phyloP scores from a whole-genome alignment of 352 stramenopile genomes.

The Phytophthora fragariaefolia region DNA sequence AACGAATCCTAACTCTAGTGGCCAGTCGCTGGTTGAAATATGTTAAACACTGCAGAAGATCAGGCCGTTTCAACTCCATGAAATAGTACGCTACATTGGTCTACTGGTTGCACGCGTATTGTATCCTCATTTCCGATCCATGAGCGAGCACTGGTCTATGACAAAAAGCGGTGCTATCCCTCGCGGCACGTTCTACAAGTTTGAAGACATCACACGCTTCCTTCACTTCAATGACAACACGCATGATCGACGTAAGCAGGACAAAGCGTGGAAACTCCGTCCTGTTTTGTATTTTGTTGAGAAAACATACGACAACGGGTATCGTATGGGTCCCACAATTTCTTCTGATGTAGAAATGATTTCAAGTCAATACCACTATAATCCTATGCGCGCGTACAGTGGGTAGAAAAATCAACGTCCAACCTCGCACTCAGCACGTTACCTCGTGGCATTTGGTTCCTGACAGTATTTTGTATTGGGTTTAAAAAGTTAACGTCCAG shows the following conservation, averaged over 20 bases:
- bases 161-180: constrained; percentile 8
- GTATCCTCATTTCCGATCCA: not conserved
- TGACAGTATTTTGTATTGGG: too few relatives aligned
- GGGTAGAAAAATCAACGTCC: too few relatives aligned
- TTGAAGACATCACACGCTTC: constrained; percentile 16
- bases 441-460: too few relatives aligned
- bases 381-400: too few relatives aligned
- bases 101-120: constrained; percentile 8
- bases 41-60: not conserved
- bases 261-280: constrained; percentile 18
- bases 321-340: too few relatives aligned
- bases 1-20: constrained; percentile 2
- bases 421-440: too few relatives aligned
- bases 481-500: too few relatives aligned
- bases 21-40: constrained; percentile 6
- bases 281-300: too few relatives aligned
- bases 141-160: constrained; percentile 7
- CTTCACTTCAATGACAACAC: constrained; percentile 22
- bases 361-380: too few relatives aligned
- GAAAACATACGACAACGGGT: not conserved
- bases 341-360: too few relatives aligned
- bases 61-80: constrained; percentile 14
- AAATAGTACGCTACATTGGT: constrained; percentile 16
- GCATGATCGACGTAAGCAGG: not conserved
- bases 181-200: constrained; percentile 15